Conservation (phyloP, 306 rosid species). For the Coriaria nepalensis region DNA sequence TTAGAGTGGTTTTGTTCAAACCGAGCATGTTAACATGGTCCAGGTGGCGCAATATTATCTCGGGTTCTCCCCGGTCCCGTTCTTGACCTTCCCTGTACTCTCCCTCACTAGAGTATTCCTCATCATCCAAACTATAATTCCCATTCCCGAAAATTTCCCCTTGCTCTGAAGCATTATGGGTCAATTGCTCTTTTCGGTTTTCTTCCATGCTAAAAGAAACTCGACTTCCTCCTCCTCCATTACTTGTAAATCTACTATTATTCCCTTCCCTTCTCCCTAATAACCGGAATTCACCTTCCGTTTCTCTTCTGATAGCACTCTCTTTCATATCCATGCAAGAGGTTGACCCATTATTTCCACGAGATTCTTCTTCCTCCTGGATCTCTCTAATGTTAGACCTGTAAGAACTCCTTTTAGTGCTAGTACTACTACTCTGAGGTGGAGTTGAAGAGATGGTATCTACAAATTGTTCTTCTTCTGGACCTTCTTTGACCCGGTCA, state of each 20-base stretch:
- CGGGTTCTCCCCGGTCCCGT: slow-evolving; percentile 57
- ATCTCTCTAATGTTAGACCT: slow-evolving; percentile 26
- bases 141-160: slow-evolving; percentile 44
- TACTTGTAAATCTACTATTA: slow-evolving; percentile 56
- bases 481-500: slow-evolving; percentile 61
- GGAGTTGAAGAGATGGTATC: slow-evolving; percentile 14
- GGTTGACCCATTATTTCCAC: slow-evolving; percentile 37
- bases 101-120: slow-evolving; percentile 57
- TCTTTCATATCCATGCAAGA: slow-evolving; percentile 51
- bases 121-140: slow-evolving; percentile 48
- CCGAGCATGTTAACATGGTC: slow-evolving; percentile 85
- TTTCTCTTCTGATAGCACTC: slow-evolving; percentile 94
- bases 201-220: slow-evolving; percentile 87
- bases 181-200: slow-evolving; percentile 33
- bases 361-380: slow-evolving; percentile 36
- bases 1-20: slow-evolving; percentile 74
- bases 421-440: neutral
- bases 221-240: slow-evolving; percentile 72
- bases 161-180: slow-evolving; percentile 26
- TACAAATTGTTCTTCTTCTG: slow-evolving; percentile 40
- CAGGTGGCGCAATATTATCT: slow-evolving; percentile 57
- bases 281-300: slow-evolving; percentile 91
- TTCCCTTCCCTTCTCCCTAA: slow-evolving; percentile 75
- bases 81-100: slow-evolving; percentile 59
- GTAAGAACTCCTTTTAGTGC: slow-evolving; percentile 15